Evolutionary conservation across 2,329 filamentous ascomycete species (phyloP), one percentile per base, ranked within the genome.

Genomic region (Aspergillus ustus): DNA sequence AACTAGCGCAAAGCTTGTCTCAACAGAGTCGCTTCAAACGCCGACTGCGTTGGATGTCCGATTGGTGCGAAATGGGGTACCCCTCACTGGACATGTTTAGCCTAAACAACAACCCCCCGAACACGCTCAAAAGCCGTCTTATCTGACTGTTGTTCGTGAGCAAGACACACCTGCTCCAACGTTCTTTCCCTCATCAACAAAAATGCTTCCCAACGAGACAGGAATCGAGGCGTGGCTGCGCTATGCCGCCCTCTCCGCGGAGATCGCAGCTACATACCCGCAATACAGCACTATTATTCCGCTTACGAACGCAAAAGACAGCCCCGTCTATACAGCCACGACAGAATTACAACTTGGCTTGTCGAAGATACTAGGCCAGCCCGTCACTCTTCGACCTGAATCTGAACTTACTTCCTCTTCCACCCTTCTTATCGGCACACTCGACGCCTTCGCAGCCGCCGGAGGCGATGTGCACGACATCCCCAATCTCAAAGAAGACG

Each of bases 401-500:
- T 11, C 34, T 13, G 15, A 11, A 40, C 13, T 15, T 11, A 11
- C 1, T 40, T 11, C 34, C 11, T 15, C 34, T 5, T 4, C 3
- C 8, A 15, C 8, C 34, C 34, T 40, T 40, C 2, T 40, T 17
- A 69, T 77, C 34, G 73, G 71, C 25, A 78, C 75, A 0, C 43
- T 77, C 13, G 61, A 70, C 8, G 67, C 73, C 58, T 76, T 75
- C 65, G 65, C 66, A 2, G 51, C 60, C 7, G 72, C 71, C 48
- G 68, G 71, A 11, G 52, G 54, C 19, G 25, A 49, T n/a, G 15
- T 40, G 31, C 46, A 59, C 6, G 56, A 63, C 2, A 37, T 72
- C 5, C 74, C 73, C 1, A 61, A 68, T 13, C 66, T 78, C 6
- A 70, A 71, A 29, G 69, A 72, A 46, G 76, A 78, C 52, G 88